Percentiles rank a stretch among this genome's conserved stretches.
Conservation (phyloP, 495 filamentous ascomycete species). For the Ascodesmis nigricans region DNA sequence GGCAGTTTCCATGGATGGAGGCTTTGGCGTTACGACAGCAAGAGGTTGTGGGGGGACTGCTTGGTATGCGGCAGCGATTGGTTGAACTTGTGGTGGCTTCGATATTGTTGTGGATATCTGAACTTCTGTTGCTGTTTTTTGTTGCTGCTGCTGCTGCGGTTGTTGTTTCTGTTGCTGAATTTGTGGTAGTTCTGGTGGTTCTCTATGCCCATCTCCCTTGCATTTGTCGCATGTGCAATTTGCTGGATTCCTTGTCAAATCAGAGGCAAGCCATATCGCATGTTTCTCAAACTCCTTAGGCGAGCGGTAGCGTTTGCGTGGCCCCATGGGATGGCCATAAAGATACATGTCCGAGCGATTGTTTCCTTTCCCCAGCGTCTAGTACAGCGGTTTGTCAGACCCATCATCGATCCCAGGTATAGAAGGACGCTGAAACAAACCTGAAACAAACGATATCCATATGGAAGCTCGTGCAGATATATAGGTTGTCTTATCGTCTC, state of each 20-base stretch:
- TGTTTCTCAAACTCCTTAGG: constrained; percentile 40
- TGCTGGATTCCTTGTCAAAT: constrained; percentile 30
- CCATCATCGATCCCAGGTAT: constrained; percentile 3
- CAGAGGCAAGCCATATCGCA: constrained; percentile 35
- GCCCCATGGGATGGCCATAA: constrained; percentile 37
- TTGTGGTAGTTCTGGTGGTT: background rate
- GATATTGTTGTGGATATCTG: background rate
- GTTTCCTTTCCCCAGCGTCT: constrained; percentile 16
- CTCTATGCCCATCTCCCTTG: constrained; percentile 2
- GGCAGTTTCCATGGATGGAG: background rate
- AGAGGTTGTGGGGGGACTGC: background rate
- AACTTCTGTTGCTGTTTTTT: background rate
- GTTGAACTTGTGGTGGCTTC: no score
- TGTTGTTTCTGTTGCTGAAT: background rate
- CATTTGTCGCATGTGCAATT: constrained; percentile 38
- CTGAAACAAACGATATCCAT: constrained; percentile 33
- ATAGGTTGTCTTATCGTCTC: constrained; percentile 17
- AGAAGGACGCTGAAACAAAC: background rate
- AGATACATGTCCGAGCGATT: constrained; percentile 36
- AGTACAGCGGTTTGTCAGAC: background rate
- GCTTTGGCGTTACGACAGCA: background rate
- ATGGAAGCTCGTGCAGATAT: constrained; percentile 30
- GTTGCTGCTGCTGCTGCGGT: background rate
- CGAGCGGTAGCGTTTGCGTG: constrained; percentile 36
- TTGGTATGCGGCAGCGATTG: background rate